These are phyloP conservation scores for Marchantia polymorpha DNA, from an alignment of 225 moss, liverwort and hornwort genomes.

Conservation along the genomic window DNA sequence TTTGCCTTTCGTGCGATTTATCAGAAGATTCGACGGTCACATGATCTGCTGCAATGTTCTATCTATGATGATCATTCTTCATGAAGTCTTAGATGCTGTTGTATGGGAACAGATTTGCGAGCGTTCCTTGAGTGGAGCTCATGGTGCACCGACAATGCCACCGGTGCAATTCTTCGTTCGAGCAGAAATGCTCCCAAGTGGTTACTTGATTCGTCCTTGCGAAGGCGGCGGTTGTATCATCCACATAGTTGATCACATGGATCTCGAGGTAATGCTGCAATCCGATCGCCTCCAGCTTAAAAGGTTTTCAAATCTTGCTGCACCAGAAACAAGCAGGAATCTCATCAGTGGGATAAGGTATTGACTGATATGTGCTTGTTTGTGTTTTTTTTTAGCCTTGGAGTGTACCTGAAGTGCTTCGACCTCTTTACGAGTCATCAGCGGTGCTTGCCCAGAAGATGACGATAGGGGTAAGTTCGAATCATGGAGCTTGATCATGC, in stretches of 20 bases:
- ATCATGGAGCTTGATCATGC: not conserved
- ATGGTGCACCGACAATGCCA: constrained; percentile 76
- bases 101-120: constrained; percentile 70
- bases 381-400: constrained; percentile 54
- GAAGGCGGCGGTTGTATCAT: constrained; percentile 97
- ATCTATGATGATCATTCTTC: too few relatives aligned
- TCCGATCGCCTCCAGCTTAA: not conserved
- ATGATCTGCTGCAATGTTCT: not conserved
- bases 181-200: constrained; percentile 94
- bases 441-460: constrained; percentile 88
- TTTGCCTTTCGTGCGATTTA: not conserved
- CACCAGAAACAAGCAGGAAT: too few relatives aligned
- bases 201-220: constrained; percentile 89
- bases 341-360: too few relatives aligned
- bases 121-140: constrained; percentile 70
- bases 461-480: constrained; percentile 62
- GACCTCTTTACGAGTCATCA: constrained; percentile 90
- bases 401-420: constrained; percentile 93
- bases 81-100: not conserved
- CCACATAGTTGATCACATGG: constrained; percentile 90
- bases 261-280: constrained; percentile 60
- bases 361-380: too few relatives aligned
- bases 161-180: constrained; percentile 79
- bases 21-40: not conserved
- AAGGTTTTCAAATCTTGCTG: not conserved